phyloP scores from a whole-genome alignment of 139 green algal genomes.

The Chlorella vulgaris region DNA sequence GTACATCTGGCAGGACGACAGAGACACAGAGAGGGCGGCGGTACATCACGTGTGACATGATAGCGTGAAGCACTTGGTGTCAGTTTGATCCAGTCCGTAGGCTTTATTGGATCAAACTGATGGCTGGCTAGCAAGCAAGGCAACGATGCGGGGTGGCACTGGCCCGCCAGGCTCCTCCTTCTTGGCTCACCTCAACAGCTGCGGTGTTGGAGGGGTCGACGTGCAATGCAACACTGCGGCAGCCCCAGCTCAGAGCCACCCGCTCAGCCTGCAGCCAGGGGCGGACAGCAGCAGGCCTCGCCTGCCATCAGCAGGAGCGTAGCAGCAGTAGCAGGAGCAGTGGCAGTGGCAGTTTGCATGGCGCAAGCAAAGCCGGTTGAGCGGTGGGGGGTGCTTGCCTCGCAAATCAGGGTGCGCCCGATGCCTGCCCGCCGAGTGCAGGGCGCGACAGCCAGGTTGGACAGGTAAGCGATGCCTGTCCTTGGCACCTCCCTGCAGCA shows the following conservation, averaged over 20 bases:
- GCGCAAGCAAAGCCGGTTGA: too few relatives aligned
- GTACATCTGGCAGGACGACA: slow-evolving; percentile 29
- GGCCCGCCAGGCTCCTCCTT: too few relatives aligned
- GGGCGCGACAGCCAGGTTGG: slow-evolving; percentile 60
- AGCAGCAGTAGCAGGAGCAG: not conserved
- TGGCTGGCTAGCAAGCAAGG: too few relatives aligned
- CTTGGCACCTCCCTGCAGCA: slow-evolving; percentile 10
- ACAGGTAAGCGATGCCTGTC: slow-evolving; percentile 49
- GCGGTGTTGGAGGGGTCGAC: slow-evolving; percentile 42
- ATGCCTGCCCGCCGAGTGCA: slow-evolving; percentile 43
- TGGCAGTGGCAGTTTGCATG: too few relatives aligned
- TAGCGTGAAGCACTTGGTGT: not conserved
- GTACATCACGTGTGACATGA: not conserved
- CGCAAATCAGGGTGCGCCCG: slow-evolving; percentile 41
- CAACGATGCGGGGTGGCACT: too few relatives aligned
- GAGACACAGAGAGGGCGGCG: too few relatives aligned
- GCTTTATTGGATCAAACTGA: too few relatives aligned
- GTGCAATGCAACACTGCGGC: slow-evolving; percentile 40
- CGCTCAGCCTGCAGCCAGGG: slow-evolving; percentile 41
- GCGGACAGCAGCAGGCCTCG: not conserved
- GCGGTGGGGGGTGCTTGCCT: not conserved
- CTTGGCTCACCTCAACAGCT: slow-evolving; percentile 31
- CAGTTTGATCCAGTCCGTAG: too few relatives aligned
- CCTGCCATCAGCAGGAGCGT: not conserved
- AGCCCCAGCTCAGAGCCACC: slow-evolving; percentile 53